Conservation (phyloP, 2,329 filamentous ascomycete genomes). For the Aspergillus sp. region DNA sequence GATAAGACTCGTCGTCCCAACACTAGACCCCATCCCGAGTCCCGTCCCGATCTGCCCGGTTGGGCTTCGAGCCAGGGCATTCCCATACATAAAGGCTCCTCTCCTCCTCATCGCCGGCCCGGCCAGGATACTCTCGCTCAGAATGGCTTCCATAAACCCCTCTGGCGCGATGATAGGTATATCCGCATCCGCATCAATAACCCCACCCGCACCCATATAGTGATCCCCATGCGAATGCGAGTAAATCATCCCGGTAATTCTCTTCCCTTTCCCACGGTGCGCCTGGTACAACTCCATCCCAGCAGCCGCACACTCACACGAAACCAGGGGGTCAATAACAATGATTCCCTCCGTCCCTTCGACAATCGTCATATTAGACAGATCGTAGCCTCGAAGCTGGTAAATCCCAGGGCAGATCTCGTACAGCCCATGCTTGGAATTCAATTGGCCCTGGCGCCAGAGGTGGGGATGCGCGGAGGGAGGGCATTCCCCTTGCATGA, state of each 20-base stretch:
- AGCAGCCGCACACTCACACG: conserved; percentile 35
- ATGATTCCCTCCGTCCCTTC: conserved; percentile 40
- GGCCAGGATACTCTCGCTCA: conserved; percentile 42
- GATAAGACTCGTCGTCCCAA: conserved; percentile 34
- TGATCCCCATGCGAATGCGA: conserved; percentile 45
- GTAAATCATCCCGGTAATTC: conserved; percentile 41
- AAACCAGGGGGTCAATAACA: conserved; percentile 42
- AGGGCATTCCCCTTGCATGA: conserved; percentile 26
- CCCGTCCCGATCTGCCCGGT: conserved; percentile 41
- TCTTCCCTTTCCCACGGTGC: conserved; percentile 14
- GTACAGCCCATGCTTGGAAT: conserved; percentile 36
- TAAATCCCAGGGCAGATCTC: conserved; percentile 38
- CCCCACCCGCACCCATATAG: conserved; percentile 31
- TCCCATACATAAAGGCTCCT: conserved; percentile 44
- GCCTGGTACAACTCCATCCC: conserved; percentile 36
- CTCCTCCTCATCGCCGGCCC: conserved; percentile 43
- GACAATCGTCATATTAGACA: conserved; percentile 45
- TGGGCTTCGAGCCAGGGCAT: conserved; percentile 26
- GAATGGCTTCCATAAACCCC: conserved; percentile 40
- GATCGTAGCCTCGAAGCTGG: conserved; percentile 43
- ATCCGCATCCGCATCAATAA: conserved; percentile 2
- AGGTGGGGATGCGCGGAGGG: conserved; percentile 32
- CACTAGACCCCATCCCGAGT: conserved; percentile 32
- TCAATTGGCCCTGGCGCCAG: conserved; percentile 38
- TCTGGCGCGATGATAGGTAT: conserved; percentile 36